phyloP scores from a whole-genome alignment of 2,329 filamentous ascomycete genomes.

The Phoma herbarum region DNA sequence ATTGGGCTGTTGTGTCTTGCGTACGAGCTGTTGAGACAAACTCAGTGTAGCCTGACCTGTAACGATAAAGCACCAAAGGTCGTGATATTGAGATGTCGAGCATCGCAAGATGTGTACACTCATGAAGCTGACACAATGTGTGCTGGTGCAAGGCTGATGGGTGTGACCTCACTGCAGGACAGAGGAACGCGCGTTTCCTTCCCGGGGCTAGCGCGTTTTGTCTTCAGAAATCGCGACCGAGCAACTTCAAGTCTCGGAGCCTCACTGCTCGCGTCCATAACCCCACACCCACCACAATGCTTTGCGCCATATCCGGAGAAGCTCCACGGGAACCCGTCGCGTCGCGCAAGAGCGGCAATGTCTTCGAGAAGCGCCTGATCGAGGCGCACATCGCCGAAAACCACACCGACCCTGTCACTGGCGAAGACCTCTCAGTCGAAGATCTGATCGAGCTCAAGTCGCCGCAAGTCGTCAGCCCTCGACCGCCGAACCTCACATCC shows the following conservation, averaged over 20 bases:
- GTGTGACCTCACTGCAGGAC: neutral
- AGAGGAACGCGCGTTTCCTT: neutral
- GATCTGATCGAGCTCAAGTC: constrained; percentile 90
- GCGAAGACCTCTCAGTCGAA: constrained; percentile 81
- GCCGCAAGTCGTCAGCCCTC: constrained; percentile 81
- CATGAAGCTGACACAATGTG: neutral
- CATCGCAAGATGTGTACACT: too few species aligned
- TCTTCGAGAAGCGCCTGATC: constrained; percentile 95
- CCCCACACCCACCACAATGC: constrained; percentile 37
- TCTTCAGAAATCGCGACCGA: constrained; percentile 18
- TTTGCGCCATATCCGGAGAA: constrained; percentile 86
- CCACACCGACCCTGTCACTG: constrained; percentile 89
- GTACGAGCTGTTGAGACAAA: too few species aligned
- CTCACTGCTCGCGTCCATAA: constrained; percentile 11
- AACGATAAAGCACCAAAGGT: too few species aligned
- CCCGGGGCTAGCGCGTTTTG: constrained; percentile 11
- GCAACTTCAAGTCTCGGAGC: constrained; percentile 12
- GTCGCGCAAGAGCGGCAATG: constrained; percentile 90
- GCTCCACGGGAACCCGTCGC: constrained; percentile 93
- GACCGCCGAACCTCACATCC: constrained; percentile 92
- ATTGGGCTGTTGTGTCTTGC: too few species aligned
- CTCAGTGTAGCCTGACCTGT: too few species aligned
- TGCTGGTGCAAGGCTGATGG: neutral
- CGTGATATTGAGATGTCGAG: too few species aligned
- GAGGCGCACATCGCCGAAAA: constrained; percentile 94